A percentile compares a stretch with the other conserved stretches of the same genome.
These are phyloP conservation scores for Colletotrichum simmondsii DNA, from an alignment of 2,329 filamentous ascomycete genomes.

Conservation along the genomic window DNA sequence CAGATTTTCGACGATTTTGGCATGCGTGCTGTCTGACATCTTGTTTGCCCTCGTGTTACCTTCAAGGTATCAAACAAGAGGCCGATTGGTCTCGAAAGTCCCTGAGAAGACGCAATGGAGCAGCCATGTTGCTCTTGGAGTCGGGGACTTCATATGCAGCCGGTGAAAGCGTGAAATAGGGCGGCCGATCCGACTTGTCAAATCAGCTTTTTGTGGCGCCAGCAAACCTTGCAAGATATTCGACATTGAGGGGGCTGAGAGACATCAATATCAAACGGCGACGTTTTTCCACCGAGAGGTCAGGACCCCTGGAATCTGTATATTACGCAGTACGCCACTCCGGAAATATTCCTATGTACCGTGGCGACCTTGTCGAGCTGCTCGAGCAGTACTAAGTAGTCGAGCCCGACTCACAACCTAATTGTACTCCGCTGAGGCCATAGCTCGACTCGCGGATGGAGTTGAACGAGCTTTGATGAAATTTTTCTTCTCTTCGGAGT, in stretches of 20 bases:
- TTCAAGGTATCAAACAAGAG: background rate
- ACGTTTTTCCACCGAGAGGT: background rate
- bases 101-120: background rate
- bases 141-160: background rate
- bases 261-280: background rate
- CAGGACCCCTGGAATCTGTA: background rate
- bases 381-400: background rate
- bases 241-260: background rate
- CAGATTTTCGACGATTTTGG: background rate
- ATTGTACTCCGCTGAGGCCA: background rate
- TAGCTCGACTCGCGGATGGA: background rate
- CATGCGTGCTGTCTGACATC: constrained; percentile 14
- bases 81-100: background rate
- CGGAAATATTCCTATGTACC: background rate
- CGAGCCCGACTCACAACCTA: constrained; percentile 10
- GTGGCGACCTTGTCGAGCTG: background rate
- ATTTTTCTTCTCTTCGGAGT: constrained; percentile 2
- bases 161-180: constrained; percentile 2
- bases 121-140: background rate
- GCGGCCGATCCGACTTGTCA: background rate
- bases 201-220: background rate
- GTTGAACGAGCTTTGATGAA: background rate
- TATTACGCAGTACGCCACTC: background rate
- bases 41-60: constrained; percentile 26
- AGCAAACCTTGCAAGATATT: background rate